Evolutionary conservation across 768 basidiomycete genomes (phyloP), one percentile per base, ranked within the genome.

Genomic region (Rhizopogon sp.): DNA sequence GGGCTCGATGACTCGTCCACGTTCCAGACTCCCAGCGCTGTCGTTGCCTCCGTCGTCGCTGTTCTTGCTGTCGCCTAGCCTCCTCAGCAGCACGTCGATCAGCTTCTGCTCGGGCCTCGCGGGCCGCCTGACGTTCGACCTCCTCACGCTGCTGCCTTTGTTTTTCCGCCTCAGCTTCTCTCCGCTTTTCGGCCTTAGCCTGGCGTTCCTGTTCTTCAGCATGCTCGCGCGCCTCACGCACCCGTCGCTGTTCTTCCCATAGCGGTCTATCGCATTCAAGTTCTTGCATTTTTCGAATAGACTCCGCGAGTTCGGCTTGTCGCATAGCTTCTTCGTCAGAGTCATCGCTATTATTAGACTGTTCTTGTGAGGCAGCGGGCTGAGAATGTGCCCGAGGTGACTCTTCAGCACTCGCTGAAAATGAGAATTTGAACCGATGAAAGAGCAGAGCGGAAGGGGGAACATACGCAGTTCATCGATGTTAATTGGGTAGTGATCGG

Each of bases 1-100:
- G 70, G 5, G 90, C 91, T 44, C 86, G 77, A 53, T 75, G 72
- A 8, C 73, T 65, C 2, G 81, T 84, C 88, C 90, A 93, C 0
- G 69, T 70, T 1, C 84, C 85, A 17, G 72, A 73, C 16, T 76
- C 71, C 84, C 83, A 88, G 50, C 73, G 68, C 49, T 79, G 75
- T 42, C 78, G 75, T 53, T 81, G 75, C 52, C 80, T 78, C 47
- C 71, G 72, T n/a, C 70, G 74, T 31, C 66, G 70, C 31, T 72
- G 72, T 53, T 74, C 69, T 39, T 74, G 74, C 55, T 75, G 71
- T 46, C 71, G 72, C 54, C 64, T 66, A 39, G 66, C 64, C 55
- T 73, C 70, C 56, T 75, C 74, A 17, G 59, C 54, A 31, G 65
- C 69, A 7, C 64, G 65, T 40, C 58, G 63, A 44, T 69, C 71